Percentiles rank a stretch among this genome's conserved stretches.
Conservation (phyloP, 2,329 filamentous ascomycete genomes). For the Diaporthe sp. region DNA sequence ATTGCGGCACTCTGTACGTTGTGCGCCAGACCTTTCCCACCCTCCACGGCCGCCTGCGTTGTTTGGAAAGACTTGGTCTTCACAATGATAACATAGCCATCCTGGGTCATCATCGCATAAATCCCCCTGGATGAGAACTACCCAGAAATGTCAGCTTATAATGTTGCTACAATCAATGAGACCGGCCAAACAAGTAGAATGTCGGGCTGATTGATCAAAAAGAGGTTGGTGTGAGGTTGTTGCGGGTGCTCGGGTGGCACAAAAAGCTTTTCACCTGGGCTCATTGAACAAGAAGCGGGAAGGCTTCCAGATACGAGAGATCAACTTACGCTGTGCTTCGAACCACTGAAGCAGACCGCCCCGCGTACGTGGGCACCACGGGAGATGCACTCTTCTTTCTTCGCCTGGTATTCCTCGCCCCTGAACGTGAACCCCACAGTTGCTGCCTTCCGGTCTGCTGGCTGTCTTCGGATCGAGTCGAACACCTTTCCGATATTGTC, state of each 20-base stretch:
- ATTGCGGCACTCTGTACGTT: neutral
- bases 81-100: slow-evolving; percentile 10
- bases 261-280: neutral
- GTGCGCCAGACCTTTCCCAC: neutral
- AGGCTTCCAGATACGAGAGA: too few species aligned
- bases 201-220: too few species aligned
- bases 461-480: neutral
- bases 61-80: slow-evolving; percentile 2
- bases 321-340: neutral
- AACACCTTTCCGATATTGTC: neutral
- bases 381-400: neutral
- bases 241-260: neutral
- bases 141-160: neutral
- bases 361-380: neutral
- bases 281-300: neutral
- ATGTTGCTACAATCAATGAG: accelerated
- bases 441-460: neutral
- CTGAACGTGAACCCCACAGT: neutral
- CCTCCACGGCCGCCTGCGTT: slow-evolving; percentile 1
- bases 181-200: neutral
- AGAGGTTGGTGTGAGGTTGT: neutral
- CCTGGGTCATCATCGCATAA: slow-evolving; percentile 11
- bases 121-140: neutral
- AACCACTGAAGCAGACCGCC: slow-evolving; percentile 6
- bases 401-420: neutral